Conservation (phyloP, 768 basidiomycete species). For the Coprinopsis strossmayeri region DNA sequence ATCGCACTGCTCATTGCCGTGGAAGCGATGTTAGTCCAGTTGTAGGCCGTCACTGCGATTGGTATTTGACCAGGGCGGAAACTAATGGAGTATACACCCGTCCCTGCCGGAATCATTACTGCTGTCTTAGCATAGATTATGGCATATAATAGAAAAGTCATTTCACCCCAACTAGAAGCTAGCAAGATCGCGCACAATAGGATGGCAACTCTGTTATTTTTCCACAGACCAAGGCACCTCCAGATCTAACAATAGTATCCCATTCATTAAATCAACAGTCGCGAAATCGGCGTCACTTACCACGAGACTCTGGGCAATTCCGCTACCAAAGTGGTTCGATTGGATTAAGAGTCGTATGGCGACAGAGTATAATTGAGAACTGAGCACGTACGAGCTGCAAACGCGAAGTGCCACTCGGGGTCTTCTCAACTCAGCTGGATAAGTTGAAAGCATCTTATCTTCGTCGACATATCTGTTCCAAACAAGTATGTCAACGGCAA, state of each 20-base stretch:
- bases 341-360: no score
- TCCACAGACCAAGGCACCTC: not conserved
- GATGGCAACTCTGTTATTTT: not conserved
- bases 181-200: no score
- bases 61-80: not conserved
- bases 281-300: no score
- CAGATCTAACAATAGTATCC: not conserved
- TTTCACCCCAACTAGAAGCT: not conserved
- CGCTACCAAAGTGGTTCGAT: no score
- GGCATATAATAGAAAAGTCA: not conserved
- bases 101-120: not conserved
- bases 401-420: not conserved
- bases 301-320: not conserved
- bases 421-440: not conserved
- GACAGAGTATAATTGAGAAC: not conserved
- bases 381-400: not conserved
- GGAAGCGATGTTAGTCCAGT: not conserved
- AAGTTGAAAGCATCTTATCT: not conserved
- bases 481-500: not conserved
- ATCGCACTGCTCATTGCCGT: not conserved
- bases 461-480: not conserved
- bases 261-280: no score
- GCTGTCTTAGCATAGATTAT: not conserved
- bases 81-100: not conserved
- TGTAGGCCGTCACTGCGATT: not conserved